Evolutionary conservation across 179 eudicot species (phyloP), one percentile per base, ranked within the genome.

Genomic region (Corrigiola litoralis): DNA sequence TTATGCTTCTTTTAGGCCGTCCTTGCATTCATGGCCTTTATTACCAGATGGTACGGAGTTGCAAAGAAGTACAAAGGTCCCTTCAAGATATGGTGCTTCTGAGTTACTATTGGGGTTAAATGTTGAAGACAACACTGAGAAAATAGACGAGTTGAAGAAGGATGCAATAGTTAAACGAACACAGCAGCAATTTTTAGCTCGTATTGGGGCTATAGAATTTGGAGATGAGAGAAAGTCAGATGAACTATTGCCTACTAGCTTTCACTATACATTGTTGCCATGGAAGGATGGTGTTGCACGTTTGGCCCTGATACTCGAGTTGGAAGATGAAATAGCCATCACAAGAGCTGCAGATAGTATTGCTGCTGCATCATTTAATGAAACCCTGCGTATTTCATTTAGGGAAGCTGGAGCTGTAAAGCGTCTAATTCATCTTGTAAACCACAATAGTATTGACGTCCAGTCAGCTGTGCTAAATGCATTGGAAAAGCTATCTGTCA

Each of bases 281-380:
- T 81, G 74, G 88, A 75, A 79, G 67, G 95, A 90, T 77, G 97
- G 88, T 65, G 79, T 88, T 79, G 97, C 95, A 48, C 92, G 95
- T 5, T 64, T 90, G 82, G 95, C 81, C 50, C 67, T 90, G 72
- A 88, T 90, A 80, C 90, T 90, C 72, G 95, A 77, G 68, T 84
- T 90, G 53, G 84, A 88, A 70, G 89, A 90, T 74, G 95, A 86
- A 63, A 68, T 71, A 3, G 95, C 97, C 32, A 74, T 88, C 55
- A 67, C 78, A 16, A 78, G 80, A 80, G 92, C 92, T 45, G 88
- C 92, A 17, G 82, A 84, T 63, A 69, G 83, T 36, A 83, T 90
- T 82, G 88, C 95, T 57, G 83, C 72, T 75, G 86, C 87, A 25
- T 78, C 83, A 61, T 62, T 90, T 56, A 86, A 67, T 58, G 92